Conservation (phyloP, 352 stramenopile genomes). For the Peronospora farinosa region DNA sequence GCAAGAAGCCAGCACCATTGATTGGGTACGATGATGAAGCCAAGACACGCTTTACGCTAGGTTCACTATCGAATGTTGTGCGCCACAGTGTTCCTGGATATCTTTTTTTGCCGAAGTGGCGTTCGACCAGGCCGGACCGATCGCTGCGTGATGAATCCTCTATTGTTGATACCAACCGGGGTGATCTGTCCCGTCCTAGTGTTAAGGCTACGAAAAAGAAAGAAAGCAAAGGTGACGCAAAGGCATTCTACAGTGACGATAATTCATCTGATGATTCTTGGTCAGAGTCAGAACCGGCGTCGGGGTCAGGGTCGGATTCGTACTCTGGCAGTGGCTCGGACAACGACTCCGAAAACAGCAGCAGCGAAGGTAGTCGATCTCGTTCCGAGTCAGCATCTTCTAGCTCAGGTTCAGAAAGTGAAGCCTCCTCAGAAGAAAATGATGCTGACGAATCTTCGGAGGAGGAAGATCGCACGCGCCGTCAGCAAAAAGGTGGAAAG, state of each 20-base stretch:
- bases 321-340: constrained; percentile 38
- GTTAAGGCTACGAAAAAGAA: constrained; percentile 34
- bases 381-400: constrained; percentile 32
- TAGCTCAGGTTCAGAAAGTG: constrained; percentile 39
- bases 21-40: constrained; percentile 69
- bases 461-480: constrained; percentile 33
- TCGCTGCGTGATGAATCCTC: constrained; percentile 70
- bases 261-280: constrained; percentile 38
- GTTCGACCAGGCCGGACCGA: constrained; percentile 52
- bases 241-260: constrained; percentile 72
- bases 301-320: constrained; percentile 34
- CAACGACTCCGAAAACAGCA: constrained; percentile 28
- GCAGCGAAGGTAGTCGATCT: constrained; percentile 26
- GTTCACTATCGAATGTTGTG: constrained; percentile 83
- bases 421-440: constrained; percentile 37
- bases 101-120: constrained; percentile 64
- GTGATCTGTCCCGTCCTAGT: constrained; percentile 10
- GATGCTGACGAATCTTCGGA: constrained; percentile 49
- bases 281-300: constrained; percentile 35
- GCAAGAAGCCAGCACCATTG: constrained; percentile 71
- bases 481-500: constrained; percentile 33
- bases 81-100: constrained; percentile 85
- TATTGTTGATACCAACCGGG: constrained; percentile 36
- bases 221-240: constrained; percentile 22
- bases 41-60: constrained; percentile 77